Conservation (phyloP, 2,329 filamentous ascomycete species). For the Hymenoscyphus infarciens region DNA sequence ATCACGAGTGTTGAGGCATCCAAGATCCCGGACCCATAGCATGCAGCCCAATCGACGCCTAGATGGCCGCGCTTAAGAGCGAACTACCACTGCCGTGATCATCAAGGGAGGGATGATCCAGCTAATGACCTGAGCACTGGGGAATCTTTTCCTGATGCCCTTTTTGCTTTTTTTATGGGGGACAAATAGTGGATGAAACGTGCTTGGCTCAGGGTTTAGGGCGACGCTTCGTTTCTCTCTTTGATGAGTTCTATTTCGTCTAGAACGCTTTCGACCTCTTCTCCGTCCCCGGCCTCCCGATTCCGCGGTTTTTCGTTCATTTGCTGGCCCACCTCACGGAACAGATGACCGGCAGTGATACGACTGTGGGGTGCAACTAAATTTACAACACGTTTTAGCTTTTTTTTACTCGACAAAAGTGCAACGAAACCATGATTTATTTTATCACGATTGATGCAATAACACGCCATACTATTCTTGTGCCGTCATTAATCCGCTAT, state of each 20-base stretch:
- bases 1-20: constrained; percentile 10
- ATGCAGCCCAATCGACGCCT: constrained; percentile 5
- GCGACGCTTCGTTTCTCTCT: background rate
- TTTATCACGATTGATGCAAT: background rate
- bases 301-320: constrained; percentile 20
- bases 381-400: constrained; percentile 1
- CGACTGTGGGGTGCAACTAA: background rate
- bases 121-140: background rate
- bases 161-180: background rate
- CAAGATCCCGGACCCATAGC: background rate
- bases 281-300: constrained; percentile 14
- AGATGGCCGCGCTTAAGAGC: constrained; percentile 6
- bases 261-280: constrained; percentile 21
- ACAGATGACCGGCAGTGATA: background rate
- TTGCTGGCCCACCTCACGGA: background rate
- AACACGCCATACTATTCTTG: constrained; percentile 1
- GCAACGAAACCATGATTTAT: background rate
- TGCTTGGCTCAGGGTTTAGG: background rate
- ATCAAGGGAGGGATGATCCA: constrained; percentile 1
- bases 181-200: constrained; percentile 6
- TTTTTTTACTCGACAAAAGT: background rate
- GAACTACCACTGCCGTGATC: background rate
- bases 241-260: constrained; percentile 8
- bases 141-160: background rate
- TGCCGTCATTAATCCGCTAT: background rate